phyloP scores from a whole-genome alignment of 2,329 filamentous ascomycete species.

The Phoma sp. region DNA sequence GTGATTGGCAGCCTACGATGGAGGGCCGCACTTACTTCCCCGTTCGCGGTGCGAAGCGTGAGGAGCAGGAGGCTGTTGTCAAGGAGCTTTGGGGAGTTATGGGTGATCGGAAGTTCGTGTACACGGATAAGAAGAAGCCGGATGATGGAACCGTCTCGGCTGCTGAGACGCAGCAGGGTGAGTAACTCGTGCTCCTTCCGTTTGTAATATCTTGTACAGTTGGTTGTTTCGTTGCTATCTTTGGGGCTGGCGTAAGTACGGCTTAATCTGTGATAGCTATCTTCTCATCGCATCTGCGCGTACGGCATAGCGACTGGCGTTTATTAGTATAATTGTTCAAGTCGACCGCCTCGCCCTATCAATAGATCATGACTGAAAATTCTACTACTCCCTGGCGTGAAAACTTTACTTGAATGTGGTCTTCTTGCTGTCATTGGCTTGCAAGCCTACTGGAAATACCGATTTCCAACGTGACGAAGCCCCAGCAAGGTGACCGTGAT shows the following conservation, averaged over 20 bases:
- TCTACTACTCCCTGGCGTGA: too few species aligned
- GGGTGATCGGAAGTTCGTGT: slow-evolving; percentile 45
- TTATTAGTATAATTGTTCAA: neutral
- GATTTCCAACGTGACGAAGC: neutral
- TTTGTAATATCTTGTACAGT: too few species aligned
- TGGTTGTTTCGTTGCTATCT: too few species aligned
- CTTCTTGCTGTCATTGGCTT: neutral
- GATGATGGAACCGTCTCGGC: slow-evolving; percentile 1
- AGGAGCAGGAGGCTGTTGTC: slow-evolving; percentile 43
- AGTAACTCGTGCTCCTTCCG: too few species aligned
- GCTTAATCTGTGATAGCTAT: neutral
- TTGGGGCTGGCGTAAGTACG: too few species aligned
- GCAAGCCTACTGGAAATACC: neutral
- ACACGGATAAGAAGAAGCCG: slow-evolving; percentile 14
- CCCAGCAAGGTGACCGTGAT: too few species aligned
- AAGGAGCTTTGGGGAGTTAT: slow-evolving; percentile 47
- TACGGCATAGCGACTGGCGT: neutral
- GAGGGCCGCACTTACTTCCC: slow-evolving; percentile 48
- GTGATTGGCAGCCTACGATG: slow-evolving; percentile 43
- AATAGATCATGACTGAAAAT: neutral
- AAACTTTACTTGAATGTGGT: neutral
- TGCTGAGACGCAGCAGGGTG: neutral
- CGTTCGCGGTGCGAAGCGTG: slow-evolving; percentile 39
- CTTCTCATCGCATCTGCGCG: neutral
- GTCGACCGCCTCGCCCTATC: neutral